Base-by-base conservation (phyloP, 2,329 filamentous ascomycete species). In the Ambrosiella cleistominuta region DNA sequence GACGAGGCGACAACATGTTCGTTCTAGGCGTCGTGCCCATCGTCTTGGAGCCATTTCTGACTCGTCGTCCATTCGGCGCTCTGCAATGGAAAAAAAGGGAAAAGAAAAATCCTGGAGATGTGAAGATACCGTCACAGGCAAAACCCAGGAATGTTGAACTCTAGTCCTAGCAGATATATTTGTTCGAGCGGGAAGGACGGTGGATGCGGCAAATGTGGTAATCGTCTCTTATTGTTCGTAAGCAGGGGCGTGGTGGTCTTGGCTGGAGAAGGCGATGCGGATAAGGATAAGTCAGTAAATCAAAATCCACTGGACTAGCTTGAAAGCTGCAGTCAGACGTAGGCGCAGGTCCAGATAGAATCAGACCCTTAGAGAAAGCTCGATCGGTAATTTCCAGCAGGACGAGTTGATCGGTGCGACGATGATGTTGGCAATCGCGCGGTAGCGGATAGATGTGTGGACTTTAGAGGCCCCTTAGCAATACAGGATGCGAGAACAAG, bases 1-100 rank as follows among this genome's bases (percentile, higher is more conserved):
- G 57, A 85, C 76, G 61, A 82, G 79, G 49, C 77, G 73, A 72
- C 90, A 97, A 75, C 89, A 96, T 66, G 80, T 83, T 54, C 89
- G 85, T 75, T 96, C 90, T 65, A 86, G 57, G 68, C 77, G 80
- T 63, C 85, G 77, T 54, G 80, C 83, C 74, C 80, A 86, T 66
- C 79, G 75, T 64, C 77, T 77, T 39, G 59, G 56, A 67, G 74
- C 70, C 76, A 81, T 81, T 63, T 66, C 59, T 56, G 60, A 53
- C 58, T 73, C 61, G 64, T 67, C 60, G 67, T 61, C 59, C 59
- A 61, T 61, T 53, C 59, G 59, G 56, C 40, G 47, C 12, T 36
- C 52, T 38, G 42, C 47, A 40, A 35, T 27, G 66, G 71, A 63
- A 72, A 62, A 60, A 57, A 19, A 56, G 9, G 53, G 38, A 19